A percentile compares a stretch with the other conserved stretches of the same genome.
phyloP scores from a whole-genome alignment of 2,329 filamentous ascomycete genomes.

The Phyllosticta ampelicida region DNA sequence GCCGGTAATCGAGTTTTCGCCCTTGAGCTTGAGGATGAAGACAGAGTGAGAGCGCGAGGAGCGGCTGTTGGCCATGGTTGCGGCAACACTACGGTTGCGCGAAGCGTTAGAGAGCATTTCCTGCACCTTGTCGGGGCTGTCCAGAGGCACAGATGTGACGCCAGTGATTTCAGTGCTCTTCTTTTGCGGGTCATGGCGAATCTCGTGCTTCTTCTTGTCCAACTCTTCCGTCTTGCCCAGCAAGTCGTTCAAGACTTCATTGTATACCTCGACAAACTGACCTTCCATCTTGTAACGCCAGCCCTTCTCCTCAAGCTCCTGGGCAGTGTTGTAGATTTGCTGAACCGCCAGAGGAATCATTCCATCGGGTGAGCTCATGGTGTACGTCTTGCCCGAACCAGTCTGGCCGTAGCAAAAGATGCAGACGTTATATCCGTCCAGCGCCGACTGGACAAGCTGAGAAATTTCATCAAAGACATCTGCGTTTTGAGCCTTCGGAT shows the following conservation, averaged over 20 bases:
- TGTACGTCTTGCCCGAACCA: constrained; percentile 91
- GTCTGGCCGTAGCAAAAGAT: constrained; percentile 99
- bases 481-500: constrained; percentile 63
- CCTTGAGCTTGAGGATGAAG: constrained; percentile 68
- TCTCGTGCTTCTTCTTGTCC: constrained; percentile 75
- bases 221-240: constrained; percentile 61
- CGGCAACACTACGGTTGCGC: constrained; percentile 81
- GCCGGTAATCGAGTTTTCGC: constrained; percentile 60
- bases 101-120: constrained; percentile 69
- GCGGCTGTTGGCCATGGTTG: constrained; percentile 94
- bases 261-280: constrained; percentile 95
- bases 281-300: constrained; percentile 94
- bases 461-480: constrained; percentile 95
- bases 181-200: constrained; percentile 71
- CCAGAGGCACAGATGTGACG: constrained; percentile 63
- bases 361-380: constrained; percentile 85
- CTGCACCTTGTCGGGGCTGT: constrained; percentile 71
- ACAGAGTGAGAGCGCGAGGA: constrained; percentile 93
- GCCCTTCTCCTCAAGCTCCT: constrained; percentile 73
- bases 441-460: constrained; percentile 87
- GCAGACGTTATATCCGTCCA: constrained; percentile 97
- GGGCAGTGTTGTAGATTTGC: constrained; percentile 87
- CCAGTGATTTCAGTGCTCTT: constrained; percentile 77
- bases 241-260: constrained; percentile 89
- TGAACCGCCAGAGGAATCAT: constrained; percentile 92